These are phyloP conservation scores for Hymenoscyphus albidus DNA, from an alignment of 2,329 filamentous ascomycete genomes.

Conservation along the genomic window DNA sequence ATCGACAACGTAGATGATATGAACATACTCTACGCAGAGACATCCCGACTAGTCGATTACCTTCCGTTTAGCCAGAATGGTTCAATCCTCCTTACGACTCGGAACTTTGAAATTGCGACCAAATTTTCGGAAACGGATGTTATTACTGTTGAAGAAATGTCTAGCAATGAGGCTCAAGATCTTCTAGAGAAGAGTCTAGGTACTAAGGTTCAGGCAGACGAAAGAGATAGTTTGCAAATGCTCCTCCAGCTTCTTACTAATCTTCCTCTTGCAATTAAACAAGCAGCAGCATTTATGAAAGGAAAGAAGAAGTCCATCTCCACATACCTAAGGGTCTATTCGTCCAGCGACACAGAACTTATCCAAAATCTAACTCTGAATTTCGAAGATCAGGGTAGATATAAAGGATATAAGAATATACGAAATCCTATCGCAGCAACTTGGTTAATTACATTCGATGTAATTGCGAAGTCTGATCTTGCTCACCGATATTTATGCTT, in stretches of 20 bases:
- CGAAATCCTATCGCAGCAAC: conserved; percentile 5
- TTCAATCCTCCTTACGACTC: conserved; percentile 15
- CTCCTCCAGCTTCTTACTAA: conserved; percentile 12
- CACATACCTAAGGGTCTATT: conserved; percentile 11
- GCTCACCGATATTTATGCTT: conserved; percentile 12
- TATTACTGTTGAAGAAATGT: conserved; percentile 11
- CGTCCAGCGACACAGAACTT: conserved; percentile 7
- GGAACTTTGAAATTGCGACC: conserved; percentile 9
- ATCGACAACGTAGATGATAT: conserved; percentile 44
- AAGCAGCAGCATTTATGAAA: conserved; percentile 18
- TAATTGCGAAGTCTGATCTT: neutral
- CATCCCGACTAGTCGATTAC: conserved; percentile 11
- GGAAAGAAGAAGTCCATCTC: conserved; percentile 6
- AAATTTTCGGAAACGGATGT: conserved; percentile 10
- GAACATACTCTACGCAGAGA: neutral
- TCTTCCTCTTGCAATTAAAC: conserved; percentile 18
- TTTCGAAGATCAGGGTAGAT: conserved; percentile 8
- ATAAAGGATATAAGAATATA: neutral
- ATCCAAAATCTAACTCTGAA: conserved; percentile 4
- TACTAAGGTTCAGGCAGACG: conserved; percentile 3
- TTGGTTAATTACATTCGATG: conserved; percentile 11
- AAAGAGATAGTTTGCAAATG: neutral
- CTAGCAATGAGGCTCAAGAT: conserved; percentile 4
- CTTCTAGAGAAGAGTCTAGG: conserved; percentile 17
- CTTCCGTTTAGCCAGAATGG: conserved; percentile 11